phyloP scores from a whole-genome alignment of 1,139 yeast genomes.

The Magnusiomyces suaveolens region DNA sequence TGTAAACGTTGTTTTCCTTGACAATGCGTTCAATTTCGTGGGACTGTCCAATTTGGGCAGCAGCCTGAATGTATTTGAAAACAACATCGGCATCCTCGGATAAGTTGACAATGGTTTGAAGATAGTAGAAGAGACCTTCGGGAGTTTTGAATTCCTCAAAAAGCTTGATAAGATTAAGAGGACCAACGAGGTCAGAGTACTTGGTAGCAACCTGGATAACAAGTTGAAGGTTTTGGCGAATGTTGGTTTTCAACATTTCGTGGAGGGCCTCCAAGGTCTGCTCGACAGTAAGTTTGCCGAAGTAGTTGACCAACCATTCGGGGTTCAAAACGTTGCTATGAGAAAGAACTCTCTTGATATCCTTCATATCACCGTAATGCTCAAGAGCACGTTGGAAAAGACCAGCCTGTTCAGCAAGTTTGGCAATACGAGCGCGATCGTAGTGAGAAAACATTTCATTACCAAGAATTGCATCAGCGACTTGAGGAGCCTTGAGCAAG shows the following conservation, averaged over 20 bases:
- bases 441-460: slow-evolving; percentile 93
- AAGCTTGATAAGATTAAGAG: slow-evolving; percentile 70
- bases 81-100: slow-evolving; percentile 94
- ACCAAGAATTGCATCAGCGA: slow-evolving; percentile 96
- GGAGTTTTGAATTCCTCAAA: slow-evolving; percentile 88
- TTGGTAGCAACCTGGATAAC: slow-evolving; percentile 95
- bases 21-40: slow-evolving; percentile 94
- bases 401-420: slow-evolving; percentile 89
- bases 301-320: slow-evolving; percentile 89
- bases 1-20: slow-evolving; percentile 86
- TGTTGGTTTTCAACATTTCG: slow-evolving; percentile 72
- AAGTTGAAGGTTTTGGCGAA: slow-evolving; percentile 83
- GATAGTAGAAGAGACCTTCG: slow-evolving; percentile 90
- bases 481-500: slow-evolving; percentile 94
- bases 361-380: slow-evolving; percentile 88
- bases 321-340: slow-evolving; percentile 79
- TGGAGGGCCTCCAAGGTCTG: slow-evolving; percentile 82
- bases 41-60: slow-evolving; percentile 80
- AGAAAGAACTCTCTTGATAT: slow-evolving; percentile 87
- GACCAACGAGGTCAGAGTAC: slow-evolving; percentile 88
- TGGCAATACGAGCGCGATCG: slow-evolving; percentile 88
- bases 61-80: slow-evolving; percentile 89
- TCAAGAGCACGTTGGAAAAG: slow-evolving; percentile 90
- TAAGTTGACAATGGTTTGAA: slow-evolving; percentile 85
- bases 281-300: slow-evolving; percentile 90